phyloP scores from a whole-genome alignment of 768 basidiomycete species.

The Kwoniella botswanensis region DNA sequence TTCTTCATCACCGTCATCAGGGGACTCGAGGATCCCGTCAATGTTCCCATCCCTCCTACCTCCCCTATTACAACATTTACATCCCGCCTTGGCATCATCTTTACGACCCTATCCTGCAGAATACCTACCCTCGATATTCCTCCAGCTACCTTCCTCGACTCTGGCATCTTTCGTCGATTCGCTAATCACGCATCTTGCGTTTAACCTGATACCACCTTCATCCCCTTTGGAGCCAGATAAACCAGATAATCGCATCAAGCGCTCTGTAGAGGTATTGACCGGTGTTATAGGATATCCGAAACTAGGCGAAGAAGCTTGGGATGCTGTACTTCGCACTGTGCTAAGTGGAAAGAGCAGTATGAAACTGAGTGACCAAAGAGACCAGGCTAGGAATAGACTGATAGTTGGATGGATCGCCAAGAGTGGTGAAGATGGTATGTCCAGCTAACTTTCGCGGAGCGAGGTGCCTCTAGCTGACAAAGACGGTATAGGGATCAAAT shows the following conservation, averaged over 20 bases:
- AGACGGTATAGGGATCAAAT: slow-evolving; percentile 34
- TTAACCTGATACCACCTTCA: slow-evolving; percentile 3
- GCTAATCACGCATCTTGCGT: slow-evolving; percentile 39
- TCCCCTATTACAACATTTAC: slow-evolving; percentile 49
- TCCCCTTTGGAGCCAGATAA: slow-evolving; percentile 25
- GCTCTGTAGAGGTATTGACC: slow-evolving; percentile 66
- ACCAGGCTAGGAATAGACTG: slow-evolving; percentile 62
- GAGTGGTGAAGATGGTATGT: slow-evolving; percentile 58
- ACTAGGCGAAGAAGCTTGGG: slow-evolving; percentile 42
- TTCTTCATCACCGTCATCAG: slow-evolving; percentile 14
- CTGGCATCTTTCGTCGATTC: slow-evolving; percentile 62
- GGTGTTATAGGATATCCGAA: slow-evolving; percentile 64
- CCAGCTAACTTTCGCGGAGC: not conserved
- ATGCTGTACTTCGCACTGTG: slow-evolving; percentile 41
- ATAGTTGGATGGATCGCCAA: slow-evolving; percentile 72
- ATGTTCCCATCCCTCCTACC: slow-evolving; percentile 65
- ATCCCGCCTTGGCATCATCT: slow-evolving; percentile 58
- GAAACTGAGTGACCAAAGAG: slow-evolving; percentile 61
- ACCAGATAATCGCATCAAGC: slow-evolving; percentile 62
- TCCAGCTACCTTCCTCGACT: slow-evolving; percentile 63
- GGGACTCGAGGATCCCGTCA: slow-evolving; percentile 59
- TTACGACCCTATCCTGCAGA: slow-evolving; percentile 36
- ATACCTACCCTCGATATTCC: slow-evolving; percentile 50
- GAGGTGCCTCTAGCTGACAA: not conserved
- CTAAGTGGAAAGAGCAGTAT: slow-evolving; percentile 62